Evolutionary conservation across 2,329 filamentous ascomycete genomes (phyloP).

Genomic region (Phialemonium atrogriseum): DNA sequence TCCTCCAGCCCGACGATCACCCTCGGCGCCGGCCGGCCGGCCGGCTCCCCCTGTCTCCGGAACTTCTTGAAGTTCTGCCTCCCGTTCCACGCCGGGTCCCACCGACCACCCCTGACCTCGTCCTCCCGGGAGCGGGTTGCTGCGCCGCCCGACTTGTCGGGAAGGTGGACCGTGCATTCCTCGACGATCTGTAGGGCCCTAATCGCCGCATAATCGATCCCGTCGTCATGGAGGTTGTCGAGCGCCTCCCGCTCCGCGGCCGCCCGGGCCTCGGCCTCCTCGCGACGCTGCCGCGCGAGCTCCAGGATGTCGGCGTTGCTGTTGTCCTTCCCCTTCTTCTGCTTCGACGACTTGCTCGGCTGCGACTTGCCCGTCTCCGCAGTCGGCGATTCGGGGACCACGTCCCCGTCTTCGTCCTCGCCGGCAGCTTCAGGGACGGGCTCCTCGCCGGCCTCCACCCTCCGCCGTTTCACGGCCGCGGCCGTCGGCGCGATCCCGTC

Average conservation of each 20-base stretch:
- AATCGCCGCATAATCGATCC: slow-evolving; percentile 63
- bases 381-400: slow-evolving; percentile 10
- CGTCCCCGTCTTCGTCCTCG: slow-evolving; percentile 15
- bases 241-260: slow-evolving; percentile 45
- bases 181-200: slow-evolving; percentile 69
- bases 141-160: too few species aligned
- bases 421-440: too few species aligned
- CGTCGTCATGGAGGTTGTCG: slow-evolving; percentile 47
- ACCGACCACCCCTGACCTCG: slow-evolving; percentile 49
- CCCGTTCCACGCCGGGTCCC: slow-evolving; percentile 88
- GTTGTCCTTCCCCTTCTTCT: slow-evolving; percentile 44
- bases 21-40: slow-evolving; percentile 32
- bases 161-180: slow-evolving; percentile 55
- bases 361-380: slow-evolving; percentile 25
- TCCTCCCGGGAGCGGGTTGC: slow-evolving; percentile 36
- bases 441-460: slow-evolving; percentile 50
- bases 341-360: too few species aligned
- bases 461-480: slow-evolving; percentile 69
- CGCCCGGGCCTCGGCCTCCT: slow-evolving; percentile 59
- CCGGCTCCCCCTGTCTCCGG: slow-evolving; percentile 43
- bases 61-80: slow-evolving; percentile 96
- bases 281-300: slow-evolving; percentile 49
- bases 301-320: slow-evolving; percentile 58
- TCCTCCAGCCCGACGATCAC: slow-evolving; percentile 66
- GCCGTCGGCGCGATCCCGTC: slow-evolving; percentile 69